Base-by-base conservation (phyloP, 768 basidiomycete genomes). In the Boletales sp. region DNA sequence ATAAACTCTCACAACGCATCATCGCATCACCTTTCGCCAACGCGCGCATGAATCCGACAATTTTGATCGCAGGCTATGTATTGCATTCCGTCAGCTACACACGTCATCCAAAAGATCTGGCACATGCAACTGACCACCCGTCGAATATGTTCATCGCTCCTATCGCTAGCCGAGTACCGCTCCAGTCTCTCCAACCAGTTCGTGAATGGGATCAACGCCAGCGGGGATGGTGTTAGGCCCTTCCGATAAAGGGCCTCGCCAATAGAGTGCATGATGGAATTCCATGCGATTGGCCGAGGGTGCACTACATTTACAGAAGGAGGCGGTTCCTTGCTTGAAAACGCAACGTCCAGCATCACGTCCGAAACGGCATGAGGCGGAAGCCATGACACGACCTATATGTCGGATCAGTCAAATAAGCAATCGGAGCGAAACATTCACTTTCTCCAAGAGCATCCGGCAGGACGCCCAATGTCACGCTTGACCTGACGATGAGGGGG, bases 401-500 rank as follows among this genome's bases (percentile, higher is more conserved):
- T 9, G 8, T 17, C n/a, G 31, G 27, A 14, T 53, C 18, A 51
- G 24, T 13, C 9, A 19, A 21, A 18, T 11, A 4, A 31, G 4
- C 18, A 30, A 17, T 9, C 4, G 1, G 15, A 37, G 4, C 15
- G 18, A 10, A 11, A 4, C 11, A 29, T 18, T 12, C 9, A 56
- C 70, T 53, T 30, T 66, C 67, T 43, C 66, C 65, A n/a, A 44
- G 42, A 8, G 60, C 61, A 9, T 67, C 59, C 0, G 70, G 70
- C 34, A 74, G 54, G 6, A 47, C 61, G 2, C 61, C 66, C 31
- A 72, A 39, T 2, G 48, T 40, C 12, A 70, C 40, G 40, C 65
- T 67, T 4, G 72, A 72, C 52, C 68, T 67, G 27, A 73, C 56
- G 6, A 75, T 59, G 21, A 62, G 58, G 10, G 73, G 69, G 18